Base-by-base conservation (phyloP, 208 protist genomes). In the Acanthamoeba healyi region DNA sequence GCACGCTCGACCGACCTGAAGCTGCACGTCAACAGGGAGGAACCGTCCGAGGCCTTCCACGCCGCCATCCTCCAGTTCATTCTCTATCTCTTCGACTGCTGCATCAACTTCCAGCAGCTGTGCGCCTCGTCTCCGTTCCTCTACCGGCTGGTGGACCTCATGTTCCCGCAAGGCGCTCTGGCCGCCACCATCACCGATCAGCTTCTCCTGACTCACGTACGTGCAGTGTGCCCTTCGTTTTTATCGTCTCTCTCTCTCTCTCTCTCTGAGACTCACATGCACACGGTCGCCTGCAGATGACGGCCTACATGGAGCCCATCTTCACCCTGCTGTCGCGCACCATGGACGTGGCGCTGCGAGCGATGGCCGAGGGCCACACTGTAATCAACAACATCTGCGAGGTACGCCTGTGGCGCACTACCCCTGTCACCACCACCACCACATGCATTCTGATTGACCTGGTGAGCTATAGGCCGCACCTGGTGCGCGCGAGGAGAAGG, bases 51-150 rank as follows among this genome's bases (percentile, higher is more conserved):
- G 29, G 56, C 29, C 29, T 72, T 91, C 51, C 84, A 91, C 34
- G 61, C 46, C 4, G 32, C 24, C 46, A 65, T 91, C 26, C 56
- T 91, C 26, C 84, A 91, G 40, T 91, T 91, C 34, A 26, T 91
- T 34, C 36, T 70, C 56, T 91, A 91, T 40, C 84, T 91, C 34
- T 72, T 91, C 22, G 84, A 91, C 42, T 44, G 40, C 61, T 91
- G 84, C 42, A 49, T 91, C 61, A 91, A 91, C 40, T 91, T 72
- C 42, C 84, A 91, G 84, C 84, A 91, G 63, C 32, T 91, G 36
- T 74, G 84, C 42, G 84, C 84, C n/a, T 44, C 46, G 26, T 54
- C 51, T 24, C 56, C 24, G 51, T 91, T 91, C 54, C 40, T 91
- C 38, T 74, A 65, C 38, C 12, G 56, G 61, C 42, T 91, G 36